phyloP scores from a whole-genome alignment of 2,329 filamentous ascomycete genomes.

The Colletotrichum agaves region DNA sequence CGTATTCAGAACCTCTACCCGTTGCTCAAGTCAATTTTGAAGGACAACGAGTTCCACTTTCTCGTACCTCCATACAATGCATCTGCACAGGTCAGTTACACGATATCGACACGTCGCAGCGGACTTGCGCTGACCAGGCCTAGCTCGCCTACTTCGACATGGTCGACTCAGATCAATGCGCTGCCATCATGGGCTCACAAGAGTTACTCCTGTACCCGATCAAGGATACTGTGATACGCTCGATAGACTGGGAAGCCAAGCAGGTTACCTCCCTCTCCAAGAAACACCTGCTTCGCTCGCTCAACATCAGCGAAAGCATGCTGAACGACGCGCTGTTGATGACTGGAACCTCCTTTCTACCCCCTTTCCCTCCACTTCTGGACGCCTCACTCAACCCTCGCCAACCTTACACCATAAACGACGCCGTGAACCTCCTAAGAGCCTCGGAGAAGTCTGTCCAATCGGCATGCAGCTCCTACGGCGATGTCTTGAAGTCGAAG shows the following conservation, averaged over 20 bases:
- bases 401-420: conserved; percentile 72
- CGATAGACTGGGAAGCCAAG: conserved; percentile 75
- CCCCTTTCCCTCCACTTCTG: conserved; percentile 81
- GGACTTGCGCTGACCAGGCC: conserved; percentile 43
- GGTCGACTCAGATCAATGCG: conserved; percentile 72
- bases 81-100: conserved; percentile 77
- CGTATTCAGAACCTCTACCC: conserved; percentile 78
- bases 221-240: conserved; percentile 75
- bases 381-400: conserved; percentile 64
- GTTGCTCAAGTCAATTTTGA: conserved; percentile 79
- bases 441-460: conserved; percentile 76
- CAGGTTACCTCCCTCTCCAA: conserved; percentile 73
- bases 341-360: conserved; percentile 82
- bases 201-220: conserved; percentile 89
- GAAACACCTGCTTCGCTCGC: conserved; percentile 74
- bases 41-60: conserved; percentile 76
- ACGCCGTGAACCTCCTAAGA: conserved; percentile 82
- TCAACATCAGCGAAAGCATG: conserved; percentile 74
- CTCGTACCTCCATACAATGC: conserved; percentile 89
- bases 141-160: conserved; percentile 84
- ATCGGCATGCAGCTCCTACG: conserved; percentile 79
- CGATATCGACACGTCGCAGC: neutral
- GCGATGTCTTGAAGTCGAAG: conserved; percentile 79
- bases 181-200: conserved; percentile 84
- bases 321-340: conserved; percentile 88